These are phyloP conservation scores for Ascochyta pisi DNA, from an alignment of 2,329 filamentous ascomycete species.

Conservation along the genomic window DNA sequence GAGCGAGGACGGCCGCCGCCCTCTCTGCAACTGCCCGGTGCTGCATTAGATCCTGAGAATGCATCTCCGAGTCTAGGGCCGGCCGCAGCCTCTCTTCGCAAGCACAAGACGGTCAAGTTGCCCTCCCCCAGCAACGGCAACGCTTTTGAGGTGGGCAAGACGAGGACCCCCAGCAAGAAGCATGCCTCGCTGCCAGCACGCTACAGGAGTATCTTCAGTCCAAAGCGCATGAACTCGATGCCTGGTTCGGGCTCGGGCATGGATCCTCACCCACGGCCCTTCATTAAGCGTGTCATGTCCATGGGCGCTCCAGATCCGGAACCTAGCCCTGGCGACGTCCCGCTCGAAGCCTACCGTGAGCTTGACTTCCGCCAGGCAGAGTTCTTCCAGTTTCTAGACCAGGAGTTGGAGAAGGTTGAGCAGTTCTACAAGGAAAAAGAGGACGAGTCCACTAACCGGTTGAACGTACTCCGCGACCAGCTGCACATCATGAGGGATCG, in stretches of 20 bases:
- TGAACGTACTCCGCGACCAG: slow-evolving; percentile 77
- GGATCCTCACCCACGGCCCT: slow-evolving; percentile 41
- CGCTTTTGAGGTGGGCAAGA: slow-evolving; percentile 56
- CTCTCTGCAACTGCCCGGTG: slow-evolving; percentile 66
- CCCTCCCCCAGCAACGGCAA: slow-evolving; percentile 36
- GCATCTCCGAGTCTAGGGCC: slow-evolving; percentile 25
- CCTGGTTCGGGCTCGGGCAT: slow-evolving; percentile 37
- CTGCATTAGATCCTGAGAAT: slow-evolving; percentile 60
- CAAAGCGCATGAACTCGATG: slow-evolving; percentile 52
- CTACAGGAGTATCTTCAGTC: slow-evolving; percentile 49
- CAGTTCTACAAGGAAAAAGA: slow-evolving; percentile 89
- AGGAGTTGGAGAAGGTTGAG: slow-evolving; percentile 89
- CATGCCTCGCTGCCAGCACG: slow-evolving; percentile 37
- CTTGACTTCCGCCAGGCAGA: slow-evolving; percentile 79
- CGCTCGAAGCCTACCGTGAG: slow-evolving; percentile 65
- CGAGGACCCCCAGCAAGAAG: slow-evolving; percentile 40
- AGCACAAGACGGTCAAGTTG: slow-evolving; percentile 28
- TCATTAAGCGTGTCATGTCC: slow-evolving; percentile 52
- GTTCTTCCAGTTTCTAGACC: slow-evolving; percentile 85
- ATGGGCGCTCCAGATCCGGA: slow-evolving; percentile 48
- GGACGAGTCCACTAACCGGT: slow-evolving; percentile 76
- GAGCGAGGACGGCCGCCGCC: slow-evolving; percentile 44
- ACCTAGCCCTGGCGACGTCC: slow-evolving; percentile 55
- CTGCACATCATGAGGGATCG: slow-evolving; percentile 92
- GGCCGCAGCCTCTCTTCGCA: slow-evolving; percentile 21